Evolutionary conservation across 208 protist species (phyloP).

Genomic region (Leishmania turanica): DNA sequence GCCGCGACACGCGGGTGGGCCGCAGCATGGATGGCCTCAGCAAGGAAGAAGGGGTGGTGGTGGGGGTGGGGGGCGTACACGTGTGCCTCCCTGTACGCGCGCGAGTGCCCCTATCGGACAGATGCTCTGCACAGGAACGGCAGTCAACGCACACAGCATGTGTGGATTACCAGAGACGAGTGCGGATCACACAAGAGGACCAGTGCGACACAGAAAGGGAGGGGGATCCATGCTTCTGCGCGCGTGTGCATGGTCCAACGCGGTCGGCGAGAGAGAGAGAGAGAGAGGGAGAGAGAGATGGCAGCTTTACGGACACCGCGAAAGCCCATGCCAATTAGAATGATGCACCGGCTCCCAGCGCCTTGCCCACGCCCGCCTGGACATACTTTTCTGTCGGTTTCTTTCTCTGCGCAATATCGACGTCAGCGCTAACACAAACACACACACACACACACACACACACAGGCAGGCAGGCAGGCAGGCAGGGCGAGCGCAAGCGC

Average conservation of each 20-base stretch:
- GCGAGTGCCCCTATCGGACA: no score
- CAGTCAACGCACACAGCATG: background rate
- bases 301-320: background rate
- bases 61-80: background rate
- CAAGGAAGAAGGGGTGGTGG: background rate
- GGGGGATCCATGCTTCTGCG: background rate
- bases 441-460: background rate
- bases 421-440: background rate
- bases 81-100: background rate
- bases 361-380: background rate
- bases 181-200: background rate
- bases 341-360: background rate
- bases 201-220: background rate
- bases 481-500: no score
- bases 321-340: background rate
- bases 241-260: background rate
- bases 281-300: no score
- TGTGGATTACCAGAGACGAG: background rate
- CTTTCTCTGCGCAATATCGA: background rate
- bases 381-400: background rate
- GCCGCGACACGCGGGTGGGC: background rate
- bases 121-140: background rate
- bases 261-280: background rate
- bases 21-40: constrained; percentile 9
- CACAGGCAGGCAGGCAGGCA: background rate